Evolutionary conservation across 306 rosid genomes (phyloP), one percentile per base, ranked within the genome.

Genomic region (Medicago arabica): DNA sequence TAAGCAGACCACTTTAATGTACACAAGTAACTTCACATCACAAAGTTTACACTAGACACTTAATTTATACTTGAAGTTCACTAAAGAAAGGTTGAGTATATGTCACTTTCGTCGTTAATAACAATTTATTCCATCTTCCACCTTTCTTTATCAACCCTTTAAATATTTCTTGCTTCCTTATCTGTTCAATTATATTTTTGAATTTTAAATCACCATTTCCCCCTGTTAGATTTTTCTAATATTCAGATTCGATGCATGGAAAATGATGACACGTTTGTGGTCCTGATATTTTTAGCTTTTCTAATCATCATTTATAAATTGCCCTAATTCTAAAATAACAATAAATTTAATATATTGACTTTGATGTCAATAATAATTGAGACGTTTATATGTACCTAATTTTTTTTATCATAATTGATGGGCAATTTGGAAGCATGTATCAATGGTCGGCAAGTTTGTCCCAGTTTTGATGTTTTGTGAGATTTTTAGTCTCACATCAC

Each of bases 131-230:
- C 50, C 5, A 44, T 10, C 14, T 3, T 15, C 1, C 38, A 51
- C 21, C 58, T 51, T 23, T 23, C 64, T 58, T 58, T 58, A 16
- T 58, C 64, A 58, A 58, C 64, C 16, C 38, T 58, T 11, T 58
- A 34, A 58, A 23, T 9, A 58, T 58, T 55, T 55, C 61, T 55
- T 19, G 13, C 31, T 55, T 18, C 28, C 4, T 53, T 54, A 21
- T 9, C 14, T 7, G 9, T 8, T 54, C 11, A 4, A 18, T 46
- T 46, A 46, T 46, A 54, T 54, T 18, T 18, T 54, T 54, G 14
- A 34, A 34, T 34, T 34, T 34, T 34, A 6, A 34, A 18, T 54
- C 23, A 18, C 9, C 7, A 54, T 54, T 9, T 54, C 31, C 12
- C 9, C 11, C 9, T 8, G 11, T 58, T 21, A 11, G 38, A 21